These are phyloP conservation scores for Turritis glabra DNA, from an alignment of 345 rosid species.

Conservation along the genomic window DNA sequence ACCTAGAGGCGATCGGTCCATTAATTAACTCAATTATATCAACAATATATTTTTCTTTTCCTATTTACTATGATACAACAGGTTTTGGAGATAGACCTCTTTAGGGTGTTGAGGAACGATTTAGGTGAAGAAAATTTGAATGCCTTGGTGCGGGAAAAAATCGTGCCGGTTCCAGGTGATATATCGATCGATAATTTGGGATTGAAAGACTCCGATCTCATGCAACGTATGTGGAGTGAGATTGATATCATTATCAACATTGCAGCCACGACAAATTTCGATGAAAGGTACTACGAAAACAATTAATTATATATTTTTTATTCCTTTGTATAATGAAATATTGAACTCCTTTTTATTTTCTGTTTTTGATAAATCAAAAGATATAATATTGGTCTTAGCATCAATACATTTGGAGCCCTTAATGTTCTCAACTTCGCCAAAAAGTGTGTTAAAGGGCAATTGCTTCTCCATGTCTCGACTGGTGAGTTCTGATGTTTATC, in stretches of 20 bases:
- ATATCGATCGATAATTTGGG: slow-evolving; percentile 56
- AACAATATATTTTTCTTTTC: not conserved
- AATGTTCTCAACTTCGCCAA: slow-evolving; percentile 42
- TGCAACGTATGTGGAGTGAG: slow-evolving; percentile 50
- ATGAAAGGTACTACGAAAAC: slow-evolving; percentile 56
- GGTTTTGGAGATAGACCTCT: slow-evolving; percentile 63
- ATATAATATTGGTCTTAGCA: slow-evolving; percentile 41
- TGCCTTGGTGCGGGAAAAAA: slow-evolving; percentile 52
- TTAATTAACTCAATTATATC: not conserved
- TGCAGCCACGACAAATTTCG: slow-evolving; percentile 79
- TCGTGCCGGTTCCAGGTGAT: slow-evolving; percentile 58
- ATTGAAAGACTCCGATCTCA: slow-evolving; percentile 42
- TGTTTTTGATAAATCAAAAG: not conserved
- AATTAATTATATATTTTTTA: not conserved
- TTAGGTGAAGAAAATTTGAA: slow-evolving; percentile 45
- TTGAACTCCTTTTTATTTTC: not conserved
- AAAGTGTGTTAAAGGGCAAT: slow-evolving; percentile 33
- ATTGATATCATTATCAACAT: slow-evolving; percentile 58
- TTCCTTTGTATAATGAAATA: not conserved
- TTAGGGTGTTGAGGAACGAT: slow-evolving; percentile 55
- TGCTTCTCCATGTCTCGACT: slow-evolving; percentile 46
- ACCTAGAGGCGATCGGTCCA: not conserved
- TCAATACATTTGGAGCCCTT: slow-evolving; percentile 40
- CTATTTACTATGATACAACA: slow-evolving; percentile 21
- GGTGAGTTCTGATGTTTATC: slow-evolving; percentile 28